Base-by-base conservation (phyloP, 192 early-diverging fungal species). In the Coemansia sp. region DNA sequence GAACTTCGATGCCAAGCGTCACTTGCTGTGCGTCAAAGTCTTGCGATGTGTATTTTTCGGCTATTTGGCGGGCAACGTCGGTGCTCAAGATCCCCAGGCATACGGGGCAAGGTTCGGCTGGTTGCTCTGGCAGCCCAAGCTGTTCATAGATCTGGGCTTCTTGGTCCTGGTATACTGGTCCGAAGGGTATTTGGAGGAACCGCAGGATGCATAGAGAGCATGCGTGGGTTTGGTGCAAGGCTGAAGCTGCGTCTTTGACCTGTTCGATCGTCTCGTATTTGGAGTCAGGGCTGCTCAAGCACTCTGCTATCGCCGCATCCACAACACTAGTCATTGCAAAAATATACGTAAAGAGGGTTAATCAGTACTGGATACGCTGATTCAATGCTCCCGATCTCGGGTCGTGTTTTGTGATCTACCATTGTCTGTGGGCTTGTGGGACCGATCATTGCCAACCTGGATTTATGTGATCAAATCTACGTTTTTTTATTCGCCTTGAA, bases 121-220 rank as follows among this genome's bases (percentile, higher is more conserved):
- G 8, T 57, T 11, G 37, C 2, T 60, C 15, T 34, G 26, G 8
- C 3, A 64, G n/a, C 9, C 42, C 65, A 2, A 78, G 37, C 53
- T 26, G 15, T 1, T 15, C 20, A 20, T 4, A 34, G 34, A 23
- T 49, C 53, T 52, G 64, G 38, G 5, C 10, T 1, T 44, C 40
- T 31, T 21, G 44, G 52, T 3, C 60, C 20, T 64, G 51, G 23
- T 78, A 78, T 15, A 55, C 50, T 4, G 63, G 61, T 0, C 75
- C 70, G 18, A 55, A 4, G 5, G 61, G 58, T 9, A 78, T 28
- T 11, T 42, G 52, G 21, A 68, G 23, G 24, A 55, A 61, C 26
- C 75, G 70, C 56, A 78, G 48, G 18, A 69, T 58, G 50, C 75
- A 78, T 7, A 68, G 23, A 5, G 38, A 28, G 25, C 75, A 78